Evolutionary conservation across 169 alveolate genomes (phyloP).

Genomic region (Pseudocohnilembus persalinus): DNA sequence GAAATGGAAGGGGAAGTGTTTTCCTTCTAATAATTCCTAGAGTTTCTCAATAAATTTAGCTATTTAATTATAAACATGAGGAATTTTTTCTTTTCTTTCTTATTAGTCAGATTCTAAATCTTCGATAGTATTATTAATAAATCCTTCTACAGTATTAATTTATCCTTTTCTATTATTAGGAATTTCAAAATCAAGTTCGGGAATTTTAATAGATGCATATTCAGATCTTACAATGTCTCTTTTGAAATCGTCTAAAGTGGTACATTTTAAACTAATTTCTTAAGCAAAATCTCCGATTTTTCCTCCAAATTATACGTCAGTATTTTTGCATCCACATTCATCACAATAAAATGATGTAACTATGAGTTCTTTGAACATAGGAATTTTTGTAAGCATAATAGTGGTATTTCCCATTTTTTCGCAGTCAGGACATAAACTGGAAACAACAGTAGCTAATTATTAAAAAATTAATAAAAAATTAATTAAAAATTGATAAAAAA

Average conservation of each 20-base stretch:
- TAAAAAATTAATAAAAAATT: no score
- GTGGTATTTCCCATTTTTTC: conserved; percentile 90
- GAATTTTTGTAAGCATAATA: conserved; percentile 87
- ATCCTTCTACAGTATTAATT: conserved; percentile 94
- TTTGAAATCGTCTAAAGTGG: conserved; percentile 80
- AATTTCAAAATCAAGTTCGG: conserved; percentile 93
- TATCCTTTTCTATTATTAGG: conserved; percentile 92
- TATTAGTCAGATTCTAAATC: conserved; percentile 57
- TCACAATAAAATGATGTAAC: conserved; percentile 93
- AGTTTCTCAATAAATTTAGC: conserved; percentile 70
- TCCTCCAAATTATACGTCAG: conserved; percentile 93
- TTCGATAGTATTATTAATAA: conserved; percentile 70
- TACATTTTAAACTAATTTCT: conserved; percentile 79
- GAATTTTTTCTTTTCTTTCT: conserved; percentile 71
- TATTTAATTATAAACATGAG: conserved; percentile 73
- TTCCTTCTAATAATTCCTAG: conserved; percentile 71
- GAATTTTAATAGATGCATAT: conserved; percentile 84
- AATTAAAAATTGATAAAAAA: no score
- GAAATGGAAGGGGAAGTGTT: conserved; percentile 85
- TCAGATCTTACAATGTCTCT: conserved; percentile 92
- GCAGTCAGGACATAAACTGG: conserved; percentile 90
- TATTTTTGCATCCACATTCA: conserved; percentile 92
- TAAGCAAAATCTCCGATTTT: conserved; percentile 92
- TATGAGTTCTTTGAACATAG: conserved; percentile 90
- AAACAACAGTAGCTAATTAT: conserved; percentile 68